A percentile compares a stretch with the other conserved stretches of the same genome.
phyloP scores from a whole-genome alignment of 1,284 basidiomycete genomes.

The Cutaneotrichosporon arboriforme region DNA sequence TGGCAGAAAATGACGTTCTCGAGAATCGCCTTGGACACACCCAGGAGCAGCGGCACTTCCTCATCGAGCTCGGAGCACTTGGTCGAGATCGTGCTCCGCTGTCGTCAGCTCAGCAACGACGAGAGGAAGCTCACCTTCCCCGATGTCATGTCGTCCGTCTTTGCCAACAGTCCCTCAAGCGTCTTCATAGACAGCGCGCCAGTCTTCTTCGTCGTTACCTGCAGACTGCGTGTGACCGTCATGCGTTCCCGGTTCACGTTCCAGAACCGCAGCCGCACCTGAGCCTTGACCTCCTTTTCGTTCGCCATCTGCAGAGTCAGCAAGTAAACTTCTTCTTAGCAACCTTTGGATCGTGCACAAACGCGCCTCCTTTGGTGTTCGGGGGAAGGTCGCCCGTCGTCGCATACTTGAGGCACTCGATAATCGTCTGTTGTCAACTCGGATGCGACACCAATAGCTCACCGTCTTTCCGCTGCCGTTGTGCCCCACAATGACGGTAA shows the following conservation, averaged over 20 bases:
- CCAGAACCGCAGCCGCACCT: conserved; percentile 88
- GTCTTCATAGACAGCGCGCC: conserved; percentile 92
- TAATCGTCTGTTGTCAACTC: conserved; percentile 62
- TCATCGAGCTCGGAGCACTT: conserved; percentile 94
- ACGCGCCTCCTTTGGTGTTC: conserved; percentile 95
- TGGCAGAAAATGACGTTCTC: conserved; percentile 99
- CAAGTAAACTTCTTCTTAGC: neutral
- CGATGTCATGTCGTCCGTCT: conserved; percentile 59
- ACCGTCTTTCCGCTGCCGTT: conserved; percentile 97
- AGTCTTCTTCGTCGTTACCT: conserved; percentile 88
- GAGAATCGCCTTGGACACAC: conserved; percentile 92
- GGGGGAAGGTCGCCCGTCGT: conserved; percentile 97
- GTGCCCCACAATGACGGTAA: conserved; percentile 97
- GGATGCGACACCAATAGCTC: conserved; percentile 18
- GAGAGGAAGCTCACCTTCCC: conserved; percentile 58
- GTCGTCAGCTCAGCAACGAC: conserved; percentile 9
- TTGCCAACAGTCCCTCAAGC: conserved; percentile 81
- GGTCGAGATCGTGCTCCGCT: conserved; percentile 86
- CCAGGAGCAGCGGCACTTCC: conserved; percentile 88
- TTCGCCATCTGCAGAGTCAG: conserved; percentile 68
- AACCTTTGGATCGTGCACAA: conserved; percentile 89
- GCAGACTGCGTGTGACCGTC: conserved; percentile 88
- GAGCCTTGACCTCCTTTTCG: conserved; percentile 96
- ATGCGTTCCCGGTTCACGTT: conserved; percentile 82
- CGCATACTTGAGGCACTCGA: conserved; percentile 98